Percentiles rank a stretch among this genome's conserved stretches.
phyloP scores from a whole-genome alignment of 805 yeast genomes.

The Yamadazyma takamatsuzukensis region DNA sequence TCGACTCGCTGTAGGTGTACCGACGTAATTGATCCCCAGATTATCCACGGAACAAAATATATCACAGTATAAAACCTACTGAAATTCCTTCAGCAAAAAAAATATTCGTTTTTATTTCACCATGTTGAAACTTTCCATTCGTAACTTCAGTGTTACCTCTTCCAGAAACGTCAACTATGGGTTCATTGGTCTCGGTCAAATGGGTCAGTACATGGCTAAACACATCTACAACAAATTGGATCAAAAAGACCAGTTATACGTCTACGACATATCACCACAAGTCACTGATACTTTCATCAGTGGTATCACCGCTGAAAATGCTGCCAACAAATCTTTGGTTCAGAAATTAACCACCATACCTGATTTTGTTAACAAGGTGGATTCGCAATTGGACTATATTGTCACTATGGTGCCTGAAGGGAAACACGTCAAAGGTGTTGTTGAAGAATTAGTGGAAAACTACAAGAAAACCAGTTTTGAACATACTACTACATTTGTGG shows the following conservation, averaged over 20 bases:
- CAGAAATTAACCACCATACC: constrained; percentile 16
- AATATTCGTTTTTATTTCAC: background rate
- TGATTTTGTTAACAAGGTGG: constrained; percentile 27
- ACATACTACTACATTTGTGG: constrained; percentile 32
- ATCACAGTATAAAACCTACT: too few relatives aligned
- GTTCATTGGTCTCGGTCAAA: constrained; percentile 54
- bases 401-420: constrained; percentile 57
- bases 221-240: constrained; percentile 41
- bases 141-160: constrained; percentile 3
- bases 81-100: too few relatives aligned
- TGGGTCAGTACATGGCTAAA: constrained; percentile 56
- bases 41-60: too few relatives aligned
- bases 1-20: too few relatives aligned
- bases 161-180: constrained; percentile 32
- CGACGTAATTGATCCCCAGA: too few relatives aligned
- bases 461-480: constrained; percentile 17
- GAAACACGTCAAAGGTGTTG: constrained; percentile 41
- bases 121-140: constrained; percentile 1
- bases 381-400: constrained; percentile 35
- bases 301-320: constrained; percentile 20
- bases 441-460: constrained; percentile 32
- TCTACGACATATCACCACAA: constrained; percentile 38
- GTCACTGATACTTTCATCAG: constrained; percentile 23
- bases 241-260: constrained; percentile 37
- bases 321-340: constrained; percentile 14